Evolutionary conservation across 2,329 filamentous ascomycete genomes (phyloP).

Genomic region (Microcera coccophila): DNA sequence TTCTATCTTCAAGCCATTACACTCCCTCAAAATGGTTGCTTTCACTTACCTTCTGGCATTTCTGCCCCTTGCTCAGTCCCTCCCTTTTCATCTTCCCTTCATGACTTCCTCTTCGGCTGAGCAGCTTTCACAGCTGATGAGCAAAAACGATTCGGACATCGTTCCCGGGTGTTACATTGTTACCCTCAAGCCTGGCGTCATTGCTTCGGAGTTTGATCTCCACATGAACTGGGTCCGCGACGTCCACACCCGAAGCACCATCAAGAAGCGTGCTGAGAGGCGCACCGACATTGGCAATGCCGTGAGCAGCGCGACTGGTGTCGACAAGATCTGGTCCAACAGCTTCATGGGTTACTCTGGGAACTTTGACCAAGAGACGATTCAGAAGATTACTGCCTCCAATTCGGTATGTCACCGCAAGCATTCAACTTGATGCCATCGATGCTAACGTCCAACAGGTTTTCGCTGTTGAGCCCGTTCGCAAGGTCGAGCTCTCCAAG

Average conservation of each 20-base stretch:
- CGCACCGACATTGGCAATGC: not conserved
- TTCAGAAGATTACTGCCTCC: conserved; percentile 38
- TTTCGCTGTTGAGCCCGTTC: conserved; percentile 32
- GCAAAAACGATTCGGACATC: conserved; percentile 15
- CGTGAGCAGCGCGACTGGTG: conserved; percentile 12
- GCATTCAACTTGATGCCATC: conserved; percentile 1
- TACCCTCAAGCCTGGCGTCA: conserved; percentile 39
- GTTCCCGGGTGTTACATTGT: conserved; percentile 43
- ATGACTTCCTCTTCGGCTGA: conserved; percentile 4
- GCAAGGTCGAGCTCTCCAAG: conserved; percentile 26
- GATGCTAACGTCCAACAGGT: conserved; percentile 23
- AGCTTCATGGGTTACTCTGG: conserved; percentile 41
- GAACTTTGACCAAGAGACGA: conserved; percentile 39
- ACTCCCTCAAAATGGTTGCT: conserved; percentile 12
- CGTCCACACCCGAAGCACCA: conserved; percentile 31
- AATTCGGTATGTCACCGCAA: conserved; percentile 33
- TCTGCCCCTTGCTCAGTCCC: conserved; percentile 16
- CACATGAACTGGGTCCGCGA: conserved; percentile 33
- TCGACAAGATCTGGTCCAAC: conserved; percentile 31
- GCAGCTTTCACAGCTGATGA: not conserved
- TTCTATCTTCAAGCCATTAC: conserved; percentile 1
- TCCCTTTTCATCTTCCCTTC: too few species aligned
- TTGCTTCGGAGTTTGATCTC: conserved; percentile 28
- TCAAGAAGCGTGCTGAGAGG: conserved; percentile 32
- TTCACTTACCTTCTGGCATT: conserved; percentile 17